Base-by-base conservation (phyloP, 768 basidiomycete genomes). In the Leucocoprinus leucothites region DNA sequence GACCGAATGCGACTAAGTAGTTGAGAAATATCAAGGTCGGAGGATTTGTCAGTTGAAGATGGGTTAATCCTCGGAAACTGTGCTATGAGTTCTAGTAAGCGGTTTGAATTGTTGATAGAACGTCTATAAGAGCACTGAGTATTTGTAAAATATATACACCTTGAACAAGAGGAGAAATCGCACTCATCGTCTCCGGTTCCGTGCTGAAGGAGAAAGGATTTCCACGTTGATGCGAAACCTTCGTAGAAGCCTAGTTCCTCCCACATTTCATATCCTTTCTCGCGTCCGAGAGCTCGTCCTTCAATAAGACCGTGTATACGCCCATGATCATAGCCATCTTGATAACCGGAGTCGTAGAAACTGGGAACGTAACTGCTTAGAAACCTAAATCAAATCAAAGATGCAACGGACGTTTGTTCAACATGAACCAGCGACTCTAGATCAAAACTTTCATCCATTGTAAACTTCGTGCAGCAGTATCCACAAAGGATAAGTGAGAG, bases 191-290 rank as follows among this genome's bases (percentile, higher is more conserved):
- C 66, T 13, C 3, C 21, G 13, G 67, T 67, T 3, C 67, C 70
- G 53, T 77, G 74, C 50, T 69, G 70, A 19, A 69, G 62, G 40
- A 74, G 73, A 51, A 90, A 70, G 1, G 74, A 74, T 57, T 73
- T 68, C 91, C 91, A 97, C 53, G 85, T 80, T 52, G 63, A 58
- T 2, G 92, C 92, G 61, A 89, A 88, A 4, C 94, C 96, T 62
- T 95, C 82, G 67, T 95, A 95, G 63, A 87, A 98, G 1, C 91
- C 94, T 11, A 99, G 80, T 68, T 99, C 96, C 68, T 98, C 95
- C 94, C 94, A 98, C 71, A 97, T 85, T 70, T 96, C 94, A 68
- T 86, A 98, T 0, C 90, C 91, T 62, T 96, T 94, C 62, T 93
- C 88, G 52, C 86, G 79, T 1, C 94, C 96, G 16, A 98, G 78